Conservation (phyloP, 257 asterid genomes). For the Rauvolfia tetraphylla region DNA sequence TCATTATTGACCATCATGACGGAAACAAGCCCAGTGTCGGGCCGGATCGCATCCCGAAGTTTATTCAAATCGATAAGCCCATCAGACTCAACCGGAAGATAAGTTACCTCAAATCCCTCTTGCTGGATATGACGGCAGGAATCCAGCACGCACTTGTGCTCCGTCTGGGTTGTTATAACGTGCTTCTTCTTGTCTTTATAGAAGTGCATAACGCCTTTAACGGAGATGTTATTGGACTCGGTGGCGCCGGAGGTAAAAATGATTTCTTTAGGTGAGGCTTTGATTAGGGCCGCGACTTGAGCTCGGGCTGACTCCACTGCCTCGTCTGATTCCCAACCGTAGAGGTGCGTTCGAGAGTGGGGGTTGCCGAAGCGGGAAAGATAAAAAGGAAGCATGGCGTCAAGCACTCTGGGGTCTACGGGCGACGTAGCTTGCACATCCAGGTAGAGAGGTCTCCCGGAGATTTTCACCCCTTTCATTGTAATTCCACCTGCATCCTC, state of each 20-base stretch:
- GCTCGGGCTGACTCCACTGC: constrained; percentile 77
- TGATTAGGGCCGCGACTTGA: constrained; percentile 59
- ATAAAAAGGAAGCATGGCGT: constrained; percentile 84
- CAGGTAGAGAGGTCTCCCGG: constrained; percentile 92
- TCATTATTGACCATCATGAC: constrained; percentile 98
- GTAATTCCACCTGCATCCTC: constrained; percentile 52
- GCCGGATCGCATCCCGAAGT: constrained; percentile 66
- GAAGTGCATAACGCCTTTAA: constrained; percentile 87
- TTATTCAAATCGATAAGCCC: constrained; percentile 67
- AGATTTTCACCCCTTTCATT: constrained; percentile 84
- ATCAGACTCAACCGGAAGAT: constrained; percentile 73
- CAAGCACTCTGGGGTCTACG: constrained; percentile 89
- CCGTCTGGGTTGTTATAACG: constrained; percentile 95
- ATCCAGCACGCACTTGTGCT: constrained; percentile 93
- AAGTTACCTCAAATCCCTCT: constrained; percentile 85
- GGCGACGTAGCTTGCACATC: constrained; percentile 99
- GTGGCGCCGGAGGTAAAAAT: constrained; percentile 98
- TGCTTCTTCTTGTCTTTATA: constrained; percentile 88
- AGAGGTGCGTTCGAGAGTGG: constrained; percentile 90
- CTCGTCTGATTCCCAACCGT: constrained; percentile 97
- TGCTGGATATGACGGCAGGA: constrained; percentile 91
- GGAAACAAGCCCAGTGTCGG: constrained; percentile 83
- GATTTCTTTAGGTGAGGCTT: constrained; percentile 88
- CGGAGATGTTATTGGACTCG: constrained; percentile 81
- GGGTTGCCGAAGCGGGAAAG: constrained; percentile 87